These are phyloP conservation scores for Colletotrichum falcatum DNA, from an alignment of 2,329 filamentous ascomycete genomes.

Conservation along the genomic window DNA sequence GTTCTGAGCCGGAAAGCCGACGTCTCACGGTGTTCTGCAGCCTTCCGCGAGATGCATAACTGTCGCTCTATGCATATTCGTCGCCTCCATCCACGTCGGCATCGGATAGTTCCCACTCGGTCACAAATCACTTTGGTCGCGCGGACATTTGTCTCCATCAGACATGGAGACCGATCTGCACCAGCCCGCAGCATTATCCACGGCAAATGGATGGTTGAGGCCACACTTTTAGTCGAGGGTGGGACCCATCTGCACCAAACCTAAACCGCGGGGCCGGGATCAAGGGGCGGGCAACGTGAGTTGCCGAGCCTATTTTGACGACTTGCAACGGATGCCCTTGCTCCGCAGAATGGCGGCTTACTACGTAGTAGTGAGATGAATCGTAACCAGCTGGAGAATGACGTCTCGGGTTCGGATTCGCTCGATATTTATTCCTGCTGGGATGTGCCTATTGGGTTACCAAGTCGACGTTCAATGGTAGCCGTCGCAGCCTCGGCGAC, in stretches of 20 bases:
- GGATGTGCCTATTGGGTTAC: background rate
- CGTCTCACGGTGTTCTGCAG: background rate
- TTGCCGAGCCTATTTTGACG: slow-evolving; percentile 41
- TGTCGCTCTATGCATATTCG: background rate
- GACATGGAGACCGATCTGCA: slow-evolving; percentile 40
- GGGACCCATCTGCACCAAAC: slow-evolving; percentile 39
- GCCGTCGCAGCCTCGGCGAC: background rate
- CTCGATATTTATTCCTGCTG: no score
- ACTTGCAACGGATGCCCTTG: slow-evolving; percentile 35
- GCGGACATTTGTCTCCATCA: slow-evolving; percentile 13
- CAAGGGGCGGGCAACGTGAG: slow-evolving; percentile 32
- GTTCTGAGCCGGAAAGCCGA: background rate
- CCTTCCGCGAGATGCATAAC: background rate
- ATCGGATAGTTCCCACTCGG: background rate
- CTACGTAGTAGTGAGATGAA: background rate
- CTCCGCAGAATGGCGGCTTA: background rate
- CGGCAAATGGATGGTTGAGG: slow-evolving; percentile 21
- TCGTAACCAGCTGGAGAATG: background rate
- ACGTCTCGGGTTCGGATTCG: background rate
- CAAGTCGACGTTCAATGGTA: background rate
- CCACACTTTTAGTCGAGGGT: slow-evolving; percentile 18
- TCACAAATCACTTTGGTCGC: slow-evolving; percentile 6
- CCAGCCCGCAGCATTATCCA: slow-evolving; percentile 31
- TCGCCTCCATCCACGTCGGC: background rate
- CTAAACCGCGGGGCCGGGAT: slow-evolving; percentile 41